Conservation (phyloP, 2,329 filamentous ascomycete species). For the Dichotomopilus funicola region DNA sequence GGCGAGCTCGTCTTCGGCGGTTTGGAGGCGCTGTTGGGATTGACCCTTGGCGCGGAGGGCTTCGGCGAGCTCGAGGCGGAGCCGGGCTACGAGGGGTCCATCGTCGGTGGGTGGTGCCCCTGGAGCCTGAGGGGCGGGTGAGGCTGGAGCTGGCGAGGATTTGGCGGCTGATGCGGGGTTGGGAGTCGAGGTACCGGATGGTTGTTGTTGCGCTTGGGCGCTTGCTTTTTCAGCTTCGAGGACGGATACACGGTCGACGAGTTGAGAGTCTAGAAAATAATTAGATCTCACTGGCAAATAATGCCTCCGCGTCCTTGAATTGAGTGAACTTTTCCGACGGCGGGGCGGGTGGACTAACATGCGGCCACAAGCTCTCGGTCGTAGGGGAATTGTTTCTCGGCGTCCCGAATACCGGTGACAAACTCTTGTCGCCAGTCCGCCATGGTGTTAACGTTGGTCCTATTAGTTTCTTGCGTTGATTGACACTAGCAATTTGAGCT, state of each 20-base stretch:
- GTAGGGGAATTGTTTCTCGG: conserved; percentile 57
- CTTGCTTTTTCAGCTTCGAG: conserved; percentile 52
- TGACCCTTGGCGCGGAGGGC: conserved; percentile 68
- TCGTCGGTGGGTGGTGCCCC: conserved; percentile 21
- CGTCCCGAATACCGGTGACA: conserved; percentile 64
- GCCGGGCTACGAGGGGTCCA: conserved; percentile 36
- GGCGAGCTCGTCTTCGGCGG: conserved; percentile 53
- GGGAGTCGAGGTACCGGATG: conserved; percentile 23
- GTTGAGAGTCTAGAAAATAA: conserved; percentile 48
- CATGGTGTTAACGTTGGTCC: conserved; percentile 31
- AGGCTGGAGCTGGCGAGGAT: too few species aligned
- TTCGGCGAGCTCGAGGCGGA: conserved; percentile 65
- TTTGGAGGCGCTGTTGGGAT: conserved; percentile 57
- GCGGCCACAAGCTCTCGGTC: conserved; percentile 66
- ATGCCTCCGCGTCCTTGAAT: too few species aligned
- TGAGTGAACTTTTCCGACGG: neutral
- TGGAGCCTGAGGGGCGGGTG: too few species aligned
- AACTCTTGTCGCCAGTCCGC: conserved; percentile 79
- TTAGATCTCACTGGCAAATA: neutral
- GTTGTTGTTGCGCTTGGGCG: conserved; percentile 20
- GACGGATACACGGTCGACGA: conserved; percentile 60
- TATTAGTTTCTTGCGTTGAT: neutral
- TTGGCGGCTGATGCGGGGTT: neutral
- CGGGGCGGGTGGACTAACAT: conserved; percentile 48
- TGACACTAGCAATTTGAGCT: too few species aligned